These are phyloP conservation scores for Dactylorhiza incarnata DNA, from an alignment of 106 monocot species.

Conservation along the genomic window DNA sequence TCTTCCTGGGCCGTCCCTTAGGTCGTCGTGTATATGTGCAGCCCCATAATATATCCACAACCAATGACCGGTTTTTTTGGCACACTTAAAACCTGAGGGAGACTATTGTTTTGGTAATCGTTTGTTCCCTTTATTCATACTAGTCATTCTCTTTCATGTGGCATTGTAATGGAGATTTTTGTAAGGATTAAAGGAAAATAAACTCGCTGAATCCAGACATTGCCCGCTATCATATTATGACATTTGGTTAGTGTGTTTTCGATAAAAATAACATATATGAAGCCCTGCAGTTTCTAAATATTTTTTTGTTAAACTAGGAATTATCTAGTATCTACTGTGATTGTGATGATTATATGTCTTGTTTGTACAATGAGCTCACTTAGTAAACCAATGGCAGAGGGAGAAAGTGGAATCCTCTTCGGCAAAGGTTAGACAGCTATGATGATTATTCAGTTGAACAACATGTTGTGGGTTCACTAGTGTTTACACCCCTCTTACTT, in stretches of 20 bases:
- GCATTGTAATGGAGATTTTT: neutral
- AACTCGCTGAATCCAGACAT: neutral
- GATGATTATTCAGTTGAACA: constrained; percentile 84
- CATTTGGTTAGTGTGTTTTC: neutral
- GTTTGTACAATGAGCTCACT: neutral
- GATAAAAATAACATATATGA: neutral
- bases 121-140: neutral
- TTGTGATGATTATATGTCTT: neutral
- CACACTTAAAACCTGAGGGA: neutral
- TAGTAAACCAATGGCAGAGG: constrained; percentile 43
- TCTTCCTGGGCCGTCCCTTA: neutral
- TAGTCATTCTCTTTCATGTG: neutral
- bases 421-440: constrained; percentile 83
- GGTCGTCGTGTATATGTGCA: neutral
- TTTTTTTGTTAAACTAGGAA: neutral
- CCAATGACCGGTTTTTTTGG: neutral
- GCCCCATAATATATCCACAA: too few species aligned
- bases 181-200: neutral
- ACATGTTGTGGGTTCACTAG: constrained; percentile 90
- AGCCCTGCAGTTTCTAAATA: neutral
- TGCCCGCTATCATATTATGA: neutral
- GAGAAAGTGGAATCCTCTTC: constrained; percentile 90
- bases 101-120: neutral
- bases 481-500: constrained; percentile 80
- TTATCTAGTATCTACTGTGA: neutral